Percentiles rank a stretch among this genome's conserved stretches.
Evolutionary conservation across 768 basidiomycete genomes (phyloP).

Genomic region (Phylloporus sp.): DNA sequence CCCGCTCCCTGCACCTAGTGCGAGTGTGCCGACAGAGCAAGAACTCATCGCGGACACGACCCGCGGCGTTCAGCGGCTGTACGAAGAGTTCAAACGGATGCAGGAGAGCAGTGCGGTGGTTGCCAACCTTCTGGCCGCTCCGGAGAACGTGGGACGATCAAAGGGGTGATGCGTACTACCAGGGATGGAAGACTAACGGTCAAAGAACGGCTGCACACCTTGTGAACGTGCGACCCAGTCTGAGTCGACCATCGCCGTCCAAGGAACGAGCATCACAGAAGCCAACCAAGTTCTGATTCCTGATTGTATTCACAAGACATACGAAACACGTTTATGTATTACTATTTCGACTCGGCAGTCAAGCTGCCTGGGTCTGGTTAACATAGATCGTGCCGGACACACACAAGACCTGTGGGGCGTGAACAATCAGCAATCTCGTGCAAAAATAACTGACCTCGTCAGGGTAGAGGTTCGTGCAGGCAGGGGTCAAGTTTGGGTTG

Average conservation of each 20-base stretch:
- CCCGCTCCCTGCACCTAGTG: slow-evolving; percentile 38
- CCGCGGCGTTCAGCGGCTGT: slow-evolving; percentile 40
- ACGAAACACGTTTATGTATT: not conserved
- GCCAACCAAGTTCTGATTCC: too few species aligned
- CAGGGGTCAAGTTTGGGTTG: slow-evolving; percentile 57
- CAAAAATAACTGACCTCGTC: slow-evolving; percentile 45
- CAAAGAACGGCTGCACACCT: too few species aligned
- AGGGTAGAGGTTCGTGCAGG: slow-evolving; percentile 52
- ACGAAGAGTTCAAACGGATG: slow-evolving; percentile 47
- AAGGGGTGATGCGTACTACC: slow-evolving; percentile 2
- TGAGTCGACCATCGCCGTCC: too few species aligned
- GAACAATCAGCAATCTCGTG: not conserved
- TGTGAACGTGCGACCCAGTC: not conserved
- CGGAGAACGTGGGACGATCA: slow-evolving; percentile 21
- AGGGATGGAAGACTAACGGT: not conserved
- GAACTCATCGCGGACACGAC: slow-evolving; percentile 41
- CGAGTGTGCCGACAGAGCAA: slow-evolving; percentile 38
- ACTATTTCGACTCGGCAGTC: not conserved
- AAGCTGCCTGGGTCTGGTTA: slow-evolving; percentile 11
- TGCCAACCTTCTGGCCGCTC: slow-evolving; percentile 36
- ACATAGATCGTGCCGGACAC: slow-evolving; percentile 23
- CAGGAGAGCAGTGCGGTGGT: slow-evolving; percentile 56
- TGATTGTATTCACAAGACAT: not conserved
- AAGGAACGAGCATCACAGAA: too few species aligned
- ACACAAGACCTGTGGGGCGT: slow-evolving; percentile 22